phyloP scores from a whole-genome alignment of 2,329 filamentous ascomycete species.

The Chrysoporthe deuterocubensis region DNA sequence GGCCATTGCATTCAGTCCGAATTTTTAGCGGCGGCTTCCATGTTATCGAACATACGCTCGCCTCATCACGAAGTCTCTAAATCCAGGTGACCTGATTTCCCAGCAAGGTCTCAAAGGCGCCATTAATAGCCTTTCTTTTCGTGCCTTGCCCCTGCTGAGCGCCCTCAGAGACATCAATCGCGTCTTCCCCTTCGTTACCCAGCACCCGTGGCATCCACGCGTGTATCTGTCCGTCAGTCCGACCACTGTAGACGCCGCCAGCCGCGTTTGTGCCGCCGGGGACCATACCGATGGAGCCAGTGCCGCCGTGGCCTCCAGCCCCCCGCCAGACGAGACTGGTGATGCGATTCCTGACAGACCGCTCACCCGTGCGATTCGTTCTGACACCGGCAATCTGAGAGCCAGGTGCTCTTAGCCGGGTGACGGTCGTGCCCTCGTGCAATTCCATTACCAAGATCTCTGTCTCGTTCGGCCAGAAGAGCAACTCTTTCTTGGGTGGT shows the following conservation, averaged over 20 bases:
- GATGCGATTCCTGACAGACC: conserved; percentile 68
- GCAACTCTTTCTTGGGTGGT: conserved; percentile 61
- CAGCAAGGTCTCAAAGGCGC: conserved; percentile 79
- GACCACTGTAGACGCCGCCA: conserved; percentile 74
- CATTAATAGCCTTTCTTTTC: conserved; percentile 79
- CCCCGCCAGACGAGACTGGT: conserved; percentile 76
- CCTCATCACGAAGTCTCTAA: conserved; percentile 5
- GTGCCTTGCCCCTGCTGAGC: conserved; percentile 58
- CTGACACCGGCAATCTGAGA: conserved; percentile 53
- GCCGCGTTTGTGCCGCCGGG: conserved; percentile 58
- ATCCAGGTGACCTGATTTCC: conserved; percentile 70
- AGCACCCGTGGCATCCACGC: conserved; percentile 70
- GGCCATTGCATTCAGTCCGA: no score
- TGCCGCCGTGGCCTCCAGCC: conserved; percentile 57
- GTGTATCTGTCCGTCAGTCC: conserved; percentile 82
- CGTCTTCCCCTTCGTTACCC: conserved; percentile 47
- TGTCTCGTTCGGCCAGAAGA: conserved; percentile 81
- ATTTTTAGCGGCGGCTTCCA: not conserved
- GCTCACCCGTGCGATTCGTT: conserved; percentile 51
- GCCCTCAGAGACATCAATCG: conserved; percentile 47
- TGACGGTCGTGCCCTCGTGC: conserved; percentile 74
- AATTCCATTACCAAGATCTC: conserved; percentile 83
- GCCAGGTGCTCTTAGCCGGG: conserved; percentile 69
- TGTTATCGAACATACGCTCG: not conserved
- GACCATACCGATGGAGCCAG: conserved; percentile 61